These are phyloP conservation scores for Magnolia changhungtana DNA, from an alignment of 164 flowering plant species.

Conservation along the genomic window DNA sequence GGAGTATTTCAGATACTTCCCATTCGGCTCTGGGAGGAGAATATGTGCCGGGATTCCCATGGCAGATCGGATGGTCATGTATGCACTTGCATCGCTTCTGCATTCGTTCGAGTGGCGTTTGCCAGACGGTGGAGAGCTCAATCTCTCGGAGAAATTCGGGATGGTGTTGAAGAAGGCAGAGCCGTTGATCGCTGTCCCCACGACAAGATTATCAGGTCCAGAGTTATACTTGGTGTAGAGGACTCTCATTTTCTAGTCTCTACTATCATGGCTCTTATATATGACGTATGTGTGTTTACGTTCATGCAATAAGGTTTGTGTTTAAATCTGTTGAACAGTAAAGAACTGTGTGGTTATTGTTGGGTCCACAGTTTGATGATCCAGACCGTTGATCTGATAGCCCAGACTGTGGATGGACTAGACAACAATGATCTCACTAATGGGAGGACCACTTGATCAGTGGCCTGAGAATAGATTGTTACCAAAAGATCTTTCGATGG, in stretches of 20 bases:
- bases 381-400: no score
- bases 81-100: constrained; percentile 44
- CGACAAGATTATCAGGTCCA: constrained; percentile 42
- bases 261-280: no score
- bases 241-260: background rate
- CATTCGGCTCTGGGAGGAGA: constrained; percentile 79
- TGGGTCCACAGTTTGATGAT: no score
- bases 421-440: no score
- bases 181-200: constrained; percentile 51
- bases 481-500: no score
- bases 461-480: no score
- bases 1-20: constrained; percentile 55
- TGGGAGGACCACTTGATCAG: no score
- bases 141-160: constrained; percentile 60
- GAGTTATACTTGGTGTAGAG: constrained; percentile 13
- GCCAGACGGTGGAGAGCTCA: constrained; percentile 36
- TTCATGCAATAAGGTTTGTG: no score
- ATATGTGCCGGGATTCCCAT: constrained; percentile 64
- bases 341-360: no score
- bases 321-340: no score
- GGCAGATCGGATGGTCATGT: constrained; percentile 64
- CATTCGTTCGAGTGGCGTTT: constrained; percentile 68
- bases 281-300: no score
- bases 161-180: constrained; percentile 49
- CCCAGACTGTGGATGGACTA: no score